phyloP scores from a whole-genome alignment of 1,139 yeast species.

The Diutina neorugosa region DNA sequence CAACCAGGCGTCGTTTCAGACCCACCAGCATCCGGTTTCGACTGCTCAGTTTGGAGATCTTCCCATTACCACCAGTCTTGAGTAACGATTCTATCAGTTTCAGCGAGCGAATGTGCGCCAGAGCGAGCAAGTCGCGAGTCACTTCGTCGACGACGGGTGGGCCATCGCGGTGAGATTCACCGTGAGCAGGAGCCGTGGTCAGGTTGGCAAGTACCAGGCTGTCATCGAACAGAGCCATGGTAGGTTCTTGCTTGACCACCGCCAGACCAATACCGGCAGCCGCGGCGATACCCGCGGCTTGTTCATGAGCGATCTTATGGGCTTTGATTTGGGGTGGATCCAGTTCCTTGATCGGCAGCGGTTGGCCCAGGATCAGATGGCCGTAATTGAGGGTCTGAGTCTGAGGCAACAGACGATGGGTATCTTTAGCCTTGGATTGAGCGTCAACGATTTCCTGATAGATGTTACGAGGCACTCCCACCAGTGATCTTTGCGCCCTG shows the following conservation, averaged over 20 bases:
- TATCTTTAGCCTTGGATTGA: conserved; percentile 10
- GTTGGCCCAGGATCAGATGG: not conserved
- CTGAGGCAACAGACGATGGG: not conserved
- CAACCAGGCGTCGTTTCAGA: conserved; percentile 2
- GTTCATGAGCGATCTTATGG: conserved; percentile 2
- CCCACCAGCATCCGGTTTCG: not conserved
- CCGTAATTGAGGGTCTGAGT: not conserved
- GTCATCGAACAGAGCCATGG: not conserved
- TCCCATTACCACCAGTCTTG: not conserved
- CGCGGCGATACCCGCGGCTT: conserved; percentile 1
- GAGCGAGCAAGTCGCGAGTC: not conserved
- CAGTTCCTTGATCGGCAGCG: conserved; percentile 2
- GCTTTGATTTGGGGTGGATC: not conserved
- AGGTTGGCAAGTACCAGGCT: conserved; percentile 2
- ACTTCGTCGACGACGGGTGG: conserved; percentile 2
- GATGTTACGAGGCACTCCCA: conserved; percentile 33
- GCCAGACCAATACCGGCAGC: conserved; percentile 4
- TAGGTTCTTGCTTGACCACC: not conserved
- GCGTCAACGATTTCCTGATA: conserved; percentile 35
- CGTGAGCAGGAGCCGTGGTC: not conserved
- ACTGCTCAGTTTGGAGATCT: not conserved
- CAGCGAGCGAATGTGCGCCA: not conserved
- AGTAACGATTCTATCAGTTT: conserved; percentile 2
- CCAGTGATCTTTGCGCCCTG: conserved; percentile 13
- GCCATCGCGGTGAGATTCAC: not conserved